Conservation (phyloP, 1,284 basidiomycete genomes). For the Ustilago nuda region DNA sequence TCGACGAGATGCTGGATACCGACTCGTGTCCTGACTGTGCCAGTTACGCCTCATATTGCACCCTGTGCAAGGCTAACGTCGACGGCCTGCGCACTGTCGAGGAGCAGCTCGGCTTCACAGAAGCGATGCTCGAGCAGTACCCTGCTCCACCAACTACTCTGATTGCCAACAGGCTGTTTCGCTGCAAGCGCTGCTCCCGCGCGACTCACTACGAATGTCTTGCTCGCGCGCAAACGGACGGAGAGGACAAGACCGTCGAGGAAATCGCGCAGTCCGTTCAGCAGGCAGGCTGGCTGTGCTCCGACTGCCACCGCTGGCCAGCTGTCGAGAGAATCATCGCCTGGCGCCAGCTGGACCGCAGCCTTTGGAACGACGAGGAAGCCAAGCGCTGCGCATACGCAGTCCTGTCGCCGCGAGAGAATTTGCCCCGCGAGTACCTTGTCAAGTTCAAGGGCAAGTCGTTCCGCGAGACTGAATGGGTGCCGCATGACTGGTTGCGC, state of each 20-base stretch:
- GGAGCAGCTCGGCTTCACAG: constrained; percentile 27
- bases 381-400: constrained; percentile 29
- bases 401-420: constrained; percentile 31
- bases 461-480: constrained; percentile 55
- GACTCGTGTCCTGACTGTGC: constrained; percentile 47
- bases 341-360: constrained; percentile 48
- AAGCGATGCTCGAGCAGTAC: constrained; percentile 25
- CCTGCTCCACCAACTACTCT: constrained; percentile 25
- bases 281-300: constrained; percentile 38
- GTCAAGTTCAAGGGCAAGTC: constrained; percentile 57
- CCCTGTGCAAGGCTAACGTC: constrained; percentile 42
- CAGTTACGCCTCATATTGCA: constrained; percentile 38
- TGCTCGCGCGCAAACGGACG: constrained; percentile 12
- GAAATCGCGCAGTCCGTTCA: constrained; percentile 36
- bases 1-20: constrained; percentile 36
- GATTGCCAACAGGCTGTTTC: constrained; percentile 37
- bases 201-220: constrained; percentile 54
- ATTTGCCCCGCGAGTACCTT: constrained; percentile 55
- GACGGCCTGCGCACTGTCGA: constrained; percentile 20
- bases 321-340: constrained; percentile 52
- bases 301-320: constrained; percentile 52
- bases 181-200: constrained; percentile 55
- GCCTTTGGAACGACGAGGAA: constrained; percentile 36
- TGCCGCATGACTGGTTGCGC: constrained; percentile 57
- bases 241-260: constrained; percentile 20